These are phyloP conservation scores for Tetramitus jugosus DNA, from an alignment of 208 protist genomes.

Conservation along the genomic window DNA sequence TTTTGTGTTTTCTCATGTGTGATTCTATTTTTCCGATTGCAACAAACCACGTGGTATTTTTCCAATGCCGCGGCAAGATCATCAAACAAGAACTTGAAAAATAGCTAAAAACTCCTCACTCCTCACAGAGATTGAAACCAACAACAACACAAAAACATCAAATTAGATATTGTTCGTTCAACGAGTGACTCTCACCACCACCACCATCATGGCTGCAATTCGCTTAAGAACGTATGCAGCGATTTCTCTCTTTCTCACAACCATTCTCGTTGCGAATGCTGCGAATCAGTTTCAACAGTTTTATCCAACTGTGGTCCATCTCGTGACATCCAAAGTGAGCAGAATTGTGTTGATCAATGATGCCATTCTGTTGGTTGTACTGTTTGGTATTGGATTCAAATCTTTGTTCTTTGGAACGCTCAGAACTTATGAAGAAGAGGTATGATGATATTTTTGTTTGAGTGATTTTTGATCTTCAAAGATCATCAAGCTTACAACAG, in stretches of 20 bases:
- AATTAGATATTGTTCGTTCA: no score
- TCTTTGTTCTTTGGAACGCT: constrained; percentile 13
- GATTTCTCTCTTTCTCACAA: constrained; percentile 3
- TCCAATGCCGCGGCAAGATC: no score
- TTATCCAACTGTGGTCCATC: constrained; percentile 9
- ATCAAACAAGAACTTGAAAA: no score
- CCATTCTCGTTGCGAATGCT: background rate
- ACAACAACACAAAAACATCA: no score
- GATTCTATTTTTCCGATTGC: no score
- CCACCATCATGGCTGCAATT: background rate
- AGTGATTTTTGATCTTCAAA: no score
- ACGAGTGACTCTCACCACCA: no score
- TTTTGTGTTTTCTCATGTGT: no score
- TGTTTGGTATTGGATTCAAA: background rate
- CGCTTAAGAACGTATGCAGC: background rate
- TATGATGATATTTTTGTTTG: background rate
- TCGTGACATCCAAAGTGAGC: background rate
- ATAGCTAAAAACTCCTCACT: no score
- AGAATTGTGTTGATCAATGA: background rate
- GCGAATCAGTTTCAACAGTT: constrained; percentile 12
- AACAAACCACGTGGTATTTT: no score
- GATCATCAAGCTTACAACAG: background rate
- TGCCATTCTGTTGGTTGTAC: constrained; percentile 4
- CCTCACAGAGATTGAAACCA: no score
- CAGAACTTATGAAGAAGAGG: constrained; percentile 10